A percentile compares a stretch with the other conserved stretches of the same genome.
Evolutionary conservation across 2,329 filamentous ascomycete genomes (phyloP).

Genomic region (Aspergillus transmontanensis): DNA sequence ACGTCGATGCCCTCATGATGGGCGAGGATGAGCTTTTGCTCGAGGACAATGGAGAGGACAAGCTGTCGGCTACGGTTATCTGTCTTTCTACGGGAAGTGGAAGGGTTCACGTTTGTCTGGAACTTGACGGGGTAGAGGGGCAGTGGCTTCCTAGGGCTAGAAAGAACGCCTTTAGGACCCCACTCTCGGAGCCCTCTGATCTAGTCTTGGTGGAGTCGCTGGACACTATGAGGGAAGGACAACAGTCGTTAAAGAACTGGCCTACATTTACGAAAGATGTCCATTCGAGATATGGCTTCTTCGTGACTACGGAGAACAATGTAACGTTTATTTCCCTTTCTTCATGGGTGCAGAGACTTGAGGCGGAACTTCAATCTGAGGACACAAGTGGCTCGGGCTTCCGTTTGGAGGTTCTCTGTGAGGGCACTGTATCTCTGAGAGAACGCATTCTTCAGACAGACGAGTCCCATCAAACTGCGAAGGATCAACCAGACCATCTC

Average conservation of each 20-base stretch:
- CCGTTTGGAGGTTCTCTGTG: constrained; percentile 58
- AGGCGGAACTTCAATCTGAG: constrained; percentile 57
- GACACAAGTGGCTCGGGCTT: constrained; percentile 57
- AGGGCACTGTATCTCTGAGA: constrained; percentile 52
- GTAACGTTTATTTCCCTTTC: constrained; percentile 59
- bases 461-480: constrained; percentile 26
- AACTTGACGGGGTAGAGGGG: constrained; percentile 63
- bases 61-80: constrained; percentile 59
- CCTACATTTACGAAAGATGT: constrained; percentile 61
- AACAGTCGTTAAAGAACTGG: constrained; percentile 38
- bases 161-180: constrained; percentile 44
- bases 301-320: constrained; percentile 57
- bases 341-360: constrained; percentile 59
- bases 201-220: constrained; percentile 49
- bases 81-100: constrained; percentile 60
- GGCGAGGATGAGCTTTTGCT: constrained; percentile 48
- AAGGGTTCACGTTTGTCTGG: constrained; percentile 61
- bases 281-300: constrained; percentile 60
- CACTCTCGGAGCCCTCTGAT: constrained; percentile 45
- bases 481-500: constrained; percentile 36
- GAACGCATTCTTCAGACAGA: constrained; percentile 51
- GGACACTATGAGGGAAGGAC: constrained; percentile 39
- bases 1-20: constrained; percentile 55
- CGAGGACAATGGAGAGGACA: constrained; percentile 50
- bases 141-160: constrained; percentile 61